Evolutionary conservation across 192 early-diverging fungal species (phyloP).

Genomic region (Backusella circina): DNA sequence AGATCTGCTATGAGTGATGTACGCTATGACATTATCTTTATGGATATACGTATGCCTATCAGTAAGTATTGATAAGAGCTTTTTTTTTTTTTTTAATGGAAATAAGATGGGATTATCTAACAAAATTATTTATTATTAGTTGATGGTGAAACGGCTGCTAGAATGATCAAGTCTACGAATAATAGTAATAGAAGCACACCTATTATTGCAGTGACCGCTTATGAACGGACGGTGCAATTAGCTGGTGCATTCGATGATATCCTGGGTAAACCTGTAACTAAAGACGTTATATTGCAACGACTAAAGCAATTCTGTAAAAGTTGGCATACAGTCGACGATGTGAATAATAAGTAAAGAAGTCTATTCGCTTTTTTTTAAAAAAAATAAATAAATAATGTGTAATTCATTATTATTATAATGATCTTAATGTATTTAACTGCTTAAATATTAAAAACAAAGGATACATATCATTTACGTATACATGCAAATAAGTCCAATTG

Average conservation of each 20-base stretch:
- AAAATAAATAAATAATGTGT: neutral
- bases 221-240: constrained; percentile 51
- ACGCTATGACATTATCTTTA: constrained; percentile 91
- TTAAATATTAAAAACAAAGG: too few relatives aligned
- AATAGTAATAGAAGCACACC: constrained; percentile 85
- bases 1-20: constrained; percentile 85
- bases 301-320: constrained; percentile 40
- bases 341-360: neutral
- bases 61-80: constrained; percentile 53
- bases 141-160: constrained; percentile 85
- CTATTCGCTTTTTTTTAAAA: neutral
- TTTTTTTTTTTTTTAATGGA: too few relatives aligned
- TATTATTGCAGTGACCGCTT: constrained; percentile 79
- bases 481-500: too few relatives aligned
- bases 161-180: constrained; percentile 93
- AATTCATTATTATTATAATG: neutral
- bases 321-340: neutral
- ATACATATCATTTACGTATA: too few relatives aligned
- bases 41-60: constrained; percentile 91
- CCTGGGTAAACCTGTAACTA: constrained; percentile 71
- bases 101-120: neutral
- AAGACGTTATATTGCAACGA: constrained; percentile 51
- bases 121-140: constrained; percentile 46
- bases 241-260: constrained; percentile 67
- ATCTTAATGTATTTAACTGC: too few relatives aligned